A percentile compares a stretch with the other conserved stretches of the same genome.
These are phyloP conservation scores for Graphilbum fragrans DNA, from an alignment of 2,329 filamentous ascomycete genomes.

Conservation along the genomic window DNA sequence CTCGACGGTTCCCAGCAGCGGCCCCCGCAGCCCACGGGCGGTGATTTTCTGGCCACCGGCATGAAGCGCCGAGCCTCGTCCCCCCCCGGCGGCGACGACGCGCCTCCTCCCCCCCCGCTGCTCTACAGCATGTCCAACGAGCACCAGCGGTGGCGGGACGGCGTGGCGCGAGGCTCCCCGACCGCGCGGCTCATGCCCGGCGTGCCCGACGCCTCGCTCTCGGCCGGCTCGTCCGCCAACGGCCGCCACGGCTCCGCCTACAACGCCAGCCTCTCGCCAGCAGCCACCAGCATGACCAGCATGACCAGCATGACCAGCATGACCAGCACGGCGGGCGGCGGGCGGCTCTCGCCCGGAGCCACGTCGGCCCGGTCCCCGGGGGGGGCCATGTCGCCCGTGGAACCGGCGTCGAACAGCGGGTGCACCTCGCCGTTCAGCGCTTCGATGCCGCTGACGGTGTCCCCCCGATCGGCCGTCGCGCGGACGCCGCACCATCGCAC, in stretches of 20 bases:
- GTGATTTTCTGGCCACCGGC: conserved; percentile 22
- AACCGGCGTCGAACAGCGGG: conserved; percentile 15
- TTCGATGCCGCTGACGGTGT: conserved; percentile 34
- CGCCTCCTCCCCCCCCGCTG: conserved; percentile 11
- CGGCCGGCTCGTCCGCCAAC: conserved; percentile 20
- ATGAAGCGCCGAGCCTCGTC: conserved; percentile 46
- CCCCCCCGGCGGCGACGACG: conserved; percentile 36
- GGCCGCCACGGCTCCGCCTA: conserved; percentile 33
- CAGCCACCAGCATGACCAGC: conserved; percentile 29
- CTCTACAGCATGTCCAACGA: conserved; percentile 27
- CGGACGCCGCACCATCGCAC: conserved; percentile 31
- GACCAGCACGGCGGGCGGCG: conserved; percentile 16
- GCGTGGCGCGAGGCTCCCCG: conserved; percentile 37
- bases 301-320: conserved; percentile 26
- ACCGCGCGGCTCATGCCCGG: conserved; percentile 35
- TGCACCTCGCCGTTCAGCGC: conserved; percentile 37
- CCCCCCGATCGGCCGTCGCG: conserved; percentile 32
- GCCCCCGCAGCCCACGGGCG: neutral
- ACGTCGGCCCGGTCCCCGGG: conserved; percentile 21
- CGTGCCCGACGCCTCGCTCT: conserved; percentile 31
- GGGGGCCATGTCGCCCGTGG: conserved; percentile 37
- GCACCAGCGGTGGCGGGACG: conserved; percentile 34
- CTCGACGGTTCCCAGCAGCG: conserved; percentile 27
- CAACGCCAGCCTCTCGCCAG: conserved; percentile 32
- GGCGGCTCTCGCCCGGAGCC: conserved; percentile 32